Evolutionary conservation across 2,329 filamentous ascomycete genomes (phyloP), one percentile per base, ranked within the genome.

Genomic region (Achaetomium macrosporum): DNA sequence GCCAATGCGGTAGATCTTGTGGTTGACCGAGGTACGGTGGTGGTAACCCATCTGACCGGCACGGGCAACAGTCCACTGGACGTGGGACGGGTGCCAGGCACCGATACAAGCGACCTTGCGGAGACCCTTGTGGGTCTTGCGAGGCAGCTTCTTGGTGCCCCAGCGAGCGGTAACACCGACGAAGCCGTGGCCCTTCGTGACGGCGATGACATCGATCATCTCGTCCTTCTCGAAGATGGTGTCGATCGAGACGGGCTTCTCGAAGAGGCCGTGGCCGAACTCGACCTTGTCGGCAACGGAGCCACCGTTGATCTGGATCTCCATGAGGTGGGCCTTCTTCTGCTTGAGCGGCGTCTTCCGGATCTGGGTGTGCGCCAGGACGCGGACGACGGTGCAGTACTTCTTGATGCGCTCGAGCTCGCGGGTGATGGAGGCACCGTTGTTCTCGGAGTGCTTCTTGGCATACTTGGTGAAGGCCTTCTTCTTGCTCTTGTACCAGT

Each of bases 401-500:
- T 97, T 97, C 90, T 96, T 96, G 80, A 99, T 97, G 78, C 93
- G 91, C 87, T 97, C 93, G 72, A 99, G 85, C 79, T 99, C 93
- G 73, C 89, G 88, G 76, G 88, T 90, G 81, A 97, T 87, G 71
- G 89, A 90, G 67, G 88, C 79, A 70, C 90, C 91, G 77, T 76
- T 88, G 81, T 78, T 86, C 82, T 97, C 92, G 63, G 92, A 90
- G 87, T 97, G 90, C 86, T 95, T 92, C 90, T 97, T 99, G 82
- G 93, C 90, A 81, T 99, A 99, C 84, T 95, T 96, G 84, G 93
- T 99, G 83, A 99, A 99, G 61, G 93, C 93, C 92, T 99, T 99
- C 90, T 96, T 97, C 91, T 99, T 99, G 84, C 85, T 90, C 88
- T 96, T 96, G 88, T 99, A 99, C 93, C 93, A 99, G 88, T 99